A percentile compares a stretch with the other conserved stretches of the same genome.
Conservation (phyloP, 306 rosid species). For the Casuarina cunninghamiana region DNA sequence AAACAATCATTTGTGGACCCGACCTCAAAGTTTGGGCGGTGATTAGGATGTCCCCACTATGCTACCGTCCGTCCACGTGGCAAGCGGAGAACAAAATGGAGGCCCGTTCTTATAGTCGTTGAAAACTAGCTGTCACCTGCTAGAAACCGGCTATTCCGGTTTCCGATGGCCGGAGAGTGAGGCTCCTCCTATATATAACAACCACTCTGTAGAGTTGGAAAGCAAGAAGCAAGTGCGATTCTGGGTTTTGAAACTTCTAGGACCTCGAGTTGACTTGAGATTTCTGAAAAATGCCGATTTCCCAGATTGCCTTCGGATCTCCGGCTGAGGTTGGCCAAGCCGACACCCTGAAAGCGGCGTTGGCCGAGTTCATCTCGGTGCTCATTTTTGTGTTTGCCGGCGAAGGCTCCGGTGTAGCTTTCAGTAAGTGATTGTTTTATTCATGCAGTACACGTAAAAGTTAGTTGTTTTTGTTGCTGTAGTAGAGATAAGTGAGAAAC, state of each 20-base stretch:
- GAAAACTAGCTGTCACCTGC: conserved; percentile 21
- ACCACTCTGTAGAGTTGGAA: conserved; percentile 1
- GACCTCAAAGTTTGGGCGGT: conserved; percentile 34
- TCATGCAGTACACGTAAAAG: no score
- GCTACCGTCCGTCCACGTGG: conserved; percentile 48
- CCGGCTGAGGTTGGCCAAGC: conserved; percentile 41
- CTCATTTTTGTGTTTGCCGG: conserved; percentile 77
- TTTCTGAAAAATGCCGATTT: conserved; percentile 47
- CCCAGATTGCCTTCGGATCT: conserved; percentile 52
- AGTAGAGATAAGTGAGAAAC: neutral
- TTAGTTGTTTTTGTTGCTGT: neutral
- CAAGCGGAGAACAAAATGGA: conserved; percentile 40
- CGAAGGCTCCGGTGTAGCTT: conserved; percentile 77
- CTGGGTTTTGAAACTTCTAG: neutral
- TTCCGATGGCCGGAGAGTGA: conserved; percentile 13
- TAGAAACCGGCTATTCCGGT: conserved; percentile 31
- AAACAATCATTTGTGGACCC: conserved; percentile 43
- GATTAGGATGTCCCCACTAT: conserved; percentile 9
- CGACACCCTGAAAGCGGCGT: conserved; percentile 55
- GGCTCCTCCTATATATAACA: conserved; percentile 32
- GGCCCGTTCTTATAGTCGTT: conserved; percentile 37
- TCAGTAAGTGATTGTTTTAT: conserved; percentile 38
- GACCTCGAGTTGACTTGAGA: conserved; percentile 6
- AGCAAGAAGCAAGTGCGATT: neutral
- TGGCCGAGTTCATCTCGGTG: conserved; percentile 71